Percentiles rank a stretch among this genome's conserved stretches.
Conservation (phyloP, 2,329 filamentous ascomycete genomes). For the Fusarium keratoplasticum region DNA sequence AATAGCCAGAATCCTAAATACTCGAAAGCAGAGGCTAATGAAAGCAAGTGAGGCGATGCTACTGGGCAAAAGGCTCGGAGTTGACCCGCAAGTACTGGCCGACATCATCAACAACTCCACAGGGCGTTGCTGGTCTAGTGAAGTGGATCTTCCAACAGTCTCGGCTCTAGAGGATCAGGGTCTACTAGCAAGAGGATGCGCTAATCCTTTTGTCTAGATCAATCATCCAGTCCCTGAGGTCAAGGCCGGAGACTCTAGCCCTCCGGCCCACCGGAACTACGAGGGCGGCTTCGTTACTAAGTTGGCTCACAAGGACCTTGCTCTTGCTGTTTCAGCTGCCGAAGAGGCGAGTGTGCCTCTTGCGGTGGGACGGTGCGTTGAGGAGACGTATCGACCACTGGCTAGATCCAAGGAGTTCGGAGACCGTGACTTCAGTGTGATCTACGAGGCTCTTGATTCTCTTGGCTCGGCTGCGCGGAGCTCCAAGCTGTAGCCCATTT, state of each 20-base stretch:
- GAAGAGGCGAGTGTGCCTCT: neutral
- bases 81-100: neutral
- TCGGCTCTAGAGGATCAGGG: neutral
- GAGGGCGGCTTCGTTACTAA: neutral
- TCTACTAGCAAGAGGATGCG: neutral
- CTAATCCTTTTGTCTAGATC: neutral
- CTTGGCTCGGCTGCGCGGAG: neutral
- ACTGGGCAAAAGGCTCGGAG: neutral
- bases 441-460: neutral
- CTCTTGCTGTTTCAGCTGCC: neutral
- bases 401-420: neutral
- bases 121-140: neutral
- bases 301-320: neutral
- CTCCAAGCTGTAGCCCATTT: too few relatives aligned
- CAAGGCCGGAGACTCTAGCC: neutral
- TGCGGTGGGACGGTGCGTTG: neutral
- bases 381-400: neutral
- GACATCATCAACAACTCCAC: neutral
- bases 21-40: neutral
- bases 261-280: neutral
- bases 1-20: neutral
- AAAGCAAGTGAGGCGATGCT: neutral
- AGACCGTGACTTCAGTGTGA: neutral
- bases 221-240: neutral
- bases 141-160: neutral